phyloP scores from a whole-genome alignment of 1,139 yeast genomes.

The Debaryomycetaceae sp. region DNA sequence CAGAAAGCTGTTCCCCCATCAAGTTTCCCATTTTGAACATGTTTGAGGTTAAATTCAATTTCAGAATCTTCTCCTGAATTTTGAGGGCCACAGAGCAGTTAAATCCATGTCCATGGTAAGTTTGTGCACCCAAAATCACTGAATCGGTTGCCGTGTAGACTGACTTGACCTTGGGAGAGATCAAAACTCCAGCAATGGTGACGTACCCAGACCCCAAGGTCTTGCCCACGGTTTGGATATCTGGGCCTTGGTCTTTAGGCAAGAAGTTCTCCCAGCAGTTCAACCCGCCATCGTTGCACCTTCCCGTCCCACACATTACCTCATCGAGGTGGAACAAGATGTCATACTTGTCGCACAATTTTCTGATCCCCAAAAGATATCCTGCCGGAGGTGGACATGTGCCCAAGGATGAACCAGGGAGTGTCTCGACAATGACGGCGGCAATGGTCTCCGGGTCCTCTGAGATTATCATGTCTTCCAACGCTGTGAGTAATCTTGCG shows the following conservation, averaged over 20 bases:
- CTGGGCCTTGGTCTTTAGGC: conserved; percentile 48
- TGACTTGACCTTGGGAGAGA: conserved; percentile 46
- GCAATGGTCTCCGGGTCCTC: conserved; percentile 53
- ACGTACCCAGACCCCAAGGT: conserved; percentile 62
- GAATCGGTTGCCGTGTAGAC: conserved; percentile 43
- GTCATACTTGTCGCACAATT: conserved; percentile 54
- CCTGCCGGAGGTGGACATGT: conserved; percentile 55
- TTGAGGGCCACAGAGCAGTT: conserved; percentile 58
- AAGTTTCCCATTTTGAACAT: conserved; percentile 46
- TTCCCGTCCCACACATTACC: conserved; percentile 65
- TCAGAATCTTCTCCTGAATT: conserved; percentile 48
- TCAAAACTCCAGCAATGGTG: conserved; percentile 56
- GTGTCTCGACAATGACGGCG: conserved; percentile 51
- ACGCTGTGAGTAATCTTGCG: conserved; percentile 38
- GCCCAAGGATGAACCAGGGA: conserved; percentile 57
- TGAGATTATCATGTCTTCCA: conserved; percentile 45
- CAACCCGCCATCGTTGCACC: conserved; percentile 28
- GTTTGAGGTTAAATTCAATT: conserved; percentile 42
- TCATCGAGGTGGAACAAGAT: conserved; percentile 56
- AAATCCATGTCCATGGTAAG: conserved; percentile 60
- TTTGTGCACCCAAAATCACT: conserved; percentile 48
- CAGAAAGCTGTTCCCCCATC: conserved; percentile 36
- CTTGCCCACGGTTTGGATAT: conserved; percentile 58
- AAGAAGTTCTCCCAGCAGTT: conserved; percentile 46
- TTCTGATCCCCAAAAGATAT: conserved; percentile 50